Evolutionary conservation across 805 yeast species (phyloP).

Genomic region (Wickerhamiella sergipiensis): DNA sequence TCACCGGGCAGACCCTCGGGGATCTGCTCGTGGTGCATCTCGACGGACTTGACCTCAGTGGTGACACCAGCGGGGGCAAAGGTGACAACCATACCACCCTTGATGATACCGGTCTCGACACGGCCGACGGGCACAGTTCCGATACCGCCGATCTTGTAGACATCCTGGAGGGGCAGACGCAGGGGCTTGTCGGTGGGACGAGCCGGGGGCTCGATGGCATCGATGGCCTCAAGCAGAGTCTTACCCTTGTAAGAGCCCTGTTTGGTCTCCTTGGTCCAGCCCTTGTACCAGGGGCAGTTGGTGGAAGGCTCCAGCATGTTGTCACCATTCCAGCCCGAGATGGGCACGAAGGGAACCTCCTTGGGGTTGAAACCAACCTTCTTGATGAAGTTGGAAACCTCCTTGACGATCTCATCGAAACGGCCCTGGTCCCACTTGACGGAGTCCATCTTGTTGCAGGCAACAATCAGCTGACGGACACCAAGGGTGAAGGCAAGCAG

Average conservation of each 20-base stretch:
- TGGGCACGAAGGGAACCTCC: constrained; percentile 91
- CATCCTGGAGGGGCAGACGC: constrained; percentile 82
- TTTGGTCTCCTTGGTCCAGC: constrained; percentile 71
- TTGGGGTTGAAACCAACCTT: constrained; percentile 99
- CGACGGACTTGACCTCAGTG: constrained; percentile 82
- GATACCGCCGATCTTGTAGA: constrained; percentile 86
- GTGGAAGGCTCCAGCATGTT: constrained; percentile 76
- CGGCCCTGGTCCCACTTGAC: constrained; percentile 76
- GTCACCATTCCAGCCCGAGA: constrained; percentile 89
- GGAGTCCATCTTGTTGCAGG: constrained; percentile 91
- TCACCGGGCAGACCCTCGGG: constrained; percentile 80
- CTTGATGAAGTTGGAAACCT: constrained; percentile 96
- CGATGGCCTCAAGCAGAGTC: constrained; percentile 77
- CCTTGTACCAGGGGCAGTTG: constrained; percentile 83
- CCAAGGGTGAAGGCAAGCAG: constrained; percentile 81
- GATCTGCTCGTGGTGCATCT: constrained; percentile 76
- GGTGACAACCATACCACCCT: constrained; percentile 82
- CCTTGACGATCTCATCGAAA: constrained; percentile 96
- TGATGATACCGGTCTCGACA: constrained; percentile 84
- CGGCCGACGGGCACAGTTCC: constrained; percentile 91
- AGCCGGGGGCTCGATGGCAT: constrained; percentile 63
- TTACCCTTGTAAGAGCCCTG: constrained; percentile 58
- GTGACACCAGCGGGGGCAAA: constrained; percentile 86
- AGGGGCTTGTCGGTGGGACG: constrained; percentile 81
- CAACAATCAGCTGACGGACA: constrained; percentile 76